Percentiles rank a stretch among this genome's conserved stretches.
These are phyloP conservation scores for Macrophomina pseudophaseolina DNA, from an alignment of 2,329 filamentous ascomycete species.

Conservation along the genomic window DNA sequence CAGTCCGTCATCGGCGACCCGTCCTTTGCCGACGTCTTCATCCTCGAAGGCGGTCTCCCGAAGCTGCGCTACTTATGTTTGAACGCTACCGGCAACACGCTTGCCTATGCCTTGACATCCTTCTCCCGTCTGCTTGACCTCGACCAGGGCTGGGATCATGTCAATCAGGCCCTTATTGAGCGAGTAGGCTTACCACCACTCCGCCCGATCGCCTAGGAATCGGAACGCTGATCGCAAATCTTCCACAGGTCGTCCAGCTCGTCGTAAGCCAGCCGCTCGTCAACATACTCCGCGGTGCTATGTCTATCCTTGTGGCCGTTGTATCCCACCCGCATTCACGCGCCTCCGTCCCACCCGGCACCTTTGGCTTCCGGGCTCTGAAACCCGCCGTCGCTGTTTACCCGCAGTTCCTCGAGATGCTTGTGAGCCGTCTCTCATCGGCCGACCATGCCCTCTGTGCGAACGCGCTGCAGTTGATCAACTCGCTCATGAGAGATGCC, in stretches of 20 bases:
- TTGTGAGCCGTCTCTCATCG: constrained; percentile 88
- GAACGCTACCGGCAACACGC: constrained; percentile 85
- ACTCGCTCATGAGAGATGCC: constrained; percentile 90
- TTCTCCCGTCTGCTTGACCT: constrained; percentile 87
- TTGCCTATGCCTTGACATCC: constrained; percentile 93
- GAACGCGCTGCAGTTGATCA: constrained; percentile 93
- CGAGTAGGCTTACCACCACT: constrained; percentile 51
- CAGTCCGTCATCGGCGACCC: constrained; percentile 95
- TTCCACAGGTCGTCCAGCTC: constrained; percentile 75
- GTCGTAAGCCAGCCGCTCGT: constrained; percentile 95
- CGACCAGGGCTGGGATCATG: constrained; percentile 96
- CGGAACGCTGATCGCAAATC: constrained; percentile 10
- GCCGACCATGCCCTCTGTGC: constrained; percentile 95
- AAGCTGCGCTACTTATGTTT: constrained; percentile 84
- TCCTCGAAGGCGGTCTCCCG: constrained; percentile 82
- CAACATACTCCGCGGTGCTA: constrained; percentile 94
- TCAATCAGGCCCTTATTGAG: constrained; percentile 73
- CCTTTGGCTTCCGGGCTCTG: constrained; percentile 86
- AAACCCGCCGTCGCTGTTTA: constrained; percentile 91
- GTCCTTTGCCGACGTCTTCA: constrained; percentile 95
- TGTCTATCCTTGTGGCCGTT: constrained; percentile 93
- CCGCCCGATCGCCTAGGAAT: background rate
- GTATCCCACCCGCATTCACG: constrained; percentile 78
- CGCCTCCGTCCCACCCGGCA: constrained; percentile 58
- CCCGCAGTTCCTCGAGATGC: constrained; percentile 91